Base-by-base conservation (phyloP, 169 alveolate species). In the Fabrea salina region DNA sequence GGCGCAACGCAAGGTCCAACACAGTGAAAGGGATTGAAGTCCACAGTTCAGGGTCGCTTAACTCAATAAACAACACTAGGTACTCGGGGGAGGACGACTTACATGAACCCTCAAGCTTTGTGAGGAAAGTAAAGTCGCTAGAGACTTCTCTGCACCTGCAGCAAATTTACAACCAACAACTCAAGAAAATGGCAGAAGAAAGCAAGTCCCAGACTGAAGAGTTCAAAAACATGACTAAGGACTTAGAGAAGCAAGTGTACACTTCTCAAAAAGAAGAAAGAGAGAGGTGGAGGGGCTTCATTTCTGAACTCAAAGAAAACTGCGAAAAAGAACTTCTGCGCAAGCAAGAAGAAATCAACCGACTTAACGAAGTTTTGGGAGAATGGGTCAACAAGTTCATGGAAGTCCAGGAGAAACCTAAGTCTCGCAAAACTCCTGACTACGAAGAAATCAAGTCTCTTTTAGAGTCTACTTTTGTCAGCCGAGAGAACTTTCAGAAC, bases 391-490 rank as follows among this genome's bases (percentile, higher is more conserved):
- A 61, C 13, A 25, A 11, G 0, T 61, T 35, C 39, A 61, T 61
- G 74, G 74, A 61, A 61, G 54, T 61, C 39, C 41, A 61, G 50
- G 74, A 61, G n/a, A n/a, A n/a, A n/a, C n/a, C n/a, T n/a, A n/a
- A n/a, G n/a, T n/a, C n/a, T n/a, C n/a, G n/a, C n/a, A n/a, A n/a
- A n/a, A n/a, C n/a, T n/a, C n/a, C n/a, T n/a, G n/a, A n/a, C n/a
- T n/a, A n/a, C n/a, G n/a, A n/a, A n/a, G n/a, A n/a, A n/a, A n/a
- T n/a, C n/a, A n/a, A n/a, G n/a, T n/a, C n/a, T n/a, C n/a, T n/a
- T n/a, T n/a, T n/a, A n/a, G n/a, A n/a, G n/a, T n/a, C n/a, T n/a
- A n/a, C n/a, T n/a, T n/a, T n/a, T n/a, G n/a, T n/a, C n/a, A n/a
- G n/a, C n/a, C n/a, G n/a, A n/a, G n/a, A n/a, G n/a, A n/a, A n/a